Evolutionary conservation across 2,329 filamentous ascomycete genomes (phyloP).

Genomic region (Penicillium sp.): DNA sequence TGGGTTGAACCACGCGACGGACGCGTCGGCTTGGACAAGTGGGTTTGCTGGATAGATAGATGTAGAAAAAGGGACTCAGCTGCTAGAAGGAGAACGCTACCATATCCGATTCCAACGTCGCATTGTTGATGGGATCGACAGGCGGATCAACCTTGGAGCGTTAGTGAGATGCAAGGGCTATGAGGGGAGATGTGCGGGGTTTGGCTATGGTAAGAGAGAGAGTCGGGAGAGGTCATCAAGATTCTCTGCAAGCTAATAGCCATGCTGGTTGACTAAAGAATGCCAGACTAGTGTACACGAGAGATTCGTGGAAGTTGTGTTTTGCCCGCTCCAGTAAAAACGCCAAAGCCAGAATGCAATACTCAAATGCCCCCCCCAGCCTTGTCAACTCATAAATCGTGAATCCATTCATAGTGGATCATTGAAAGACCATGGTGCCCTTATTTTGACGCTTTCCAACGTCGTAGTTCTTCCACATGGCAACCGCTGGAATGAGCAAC

Average conservation of each 20-base stretch:
- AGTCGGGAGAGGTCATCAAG: too few species aligned
- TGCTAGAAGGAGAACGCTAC: constrained; percentile 5
- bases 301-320: too few species aligned
- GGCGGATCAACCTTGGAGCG: constrained; percentile 8
- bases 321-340: too few species aligned
- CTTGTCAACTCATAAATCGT: too few species aligned
- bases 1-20: neutral
- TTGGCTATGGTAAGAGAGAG: neutral
- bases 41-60: neutral
- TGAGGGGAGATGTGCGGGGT: constrained; percentile 7
- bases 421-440: constrained; percentile 19
- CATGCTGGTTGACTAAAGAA: too few species aligned
- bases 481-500: constrained; percentile 17
- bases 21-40: neutral
- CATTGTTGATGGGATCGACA: constrained; percentile 20
- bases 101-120: constrained; percentile 12
- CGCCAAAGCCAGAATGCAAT: too few species aligned
- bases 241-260: too few species aligned
- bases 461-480: constrained; percentile 23
- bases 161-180: constrained; percentile 17
- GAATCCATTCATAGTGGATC: too few species aligned
- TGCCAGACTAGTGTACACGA: too few species aligned
- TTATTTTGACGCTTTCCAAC: constrained; percentile 23
- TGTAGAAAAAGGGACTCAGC: neutral
- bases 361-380: too few species aligned